Conservation (phyloP, 257 asterid genomes). For the Prunella vulgaris region DNA sequence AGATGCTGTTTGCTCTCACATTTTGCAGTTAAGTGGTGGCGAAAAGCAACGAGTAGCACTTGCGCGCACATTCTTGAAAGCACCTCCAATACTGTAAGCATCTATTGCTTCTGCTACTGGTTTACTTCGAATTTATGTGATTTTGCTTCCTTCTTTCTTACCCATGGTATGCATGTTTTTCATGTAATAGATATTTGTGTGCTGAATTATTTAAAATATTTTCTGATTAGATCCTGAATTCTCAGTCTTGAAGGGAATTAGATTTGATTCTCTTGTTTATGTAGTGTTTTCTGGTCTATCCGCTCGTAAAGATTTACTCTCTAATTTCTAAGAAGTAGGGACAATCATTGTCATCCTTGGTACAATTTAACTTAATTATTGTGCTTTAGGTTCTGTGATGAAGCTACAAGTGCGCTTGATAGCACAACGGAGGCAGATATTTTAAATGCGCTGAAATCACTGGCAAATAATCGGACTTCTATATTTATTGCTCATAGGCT, state of each 20-base stretch:
- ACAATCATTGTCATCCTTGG: not conserved
- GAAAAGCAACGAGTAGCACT: constrained; percentile 98
- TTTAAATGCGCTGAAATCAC: constrained; percentile 69
- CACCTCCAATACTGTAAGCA: constrained; percentile 84
- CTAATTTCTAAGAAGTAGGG: not conserved
- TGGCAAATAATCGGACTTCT: constrained; percentile 77
- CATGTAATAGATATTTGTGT: not conserved
- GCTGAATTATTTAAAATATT: not conserved
- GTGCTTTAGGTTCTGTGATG: constrained; percentile 83
- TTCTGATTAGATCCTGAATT: not conserved
- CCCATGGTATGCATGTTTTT: not conserved
- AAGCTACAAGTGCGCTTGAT: constrained; percentile 99
- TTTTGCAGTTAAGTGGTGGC: constrained; percentile 94
- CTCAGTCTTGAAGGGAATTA: constrained; percentile 4
- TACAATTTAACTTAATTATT: not conserved
- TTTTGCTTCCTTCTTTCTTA: not conserved
- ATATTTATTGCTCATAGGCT: constrained; percentile 93
- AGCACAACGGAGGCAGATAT: constrained; percentile 98
- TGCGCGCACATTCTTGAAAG: constrained; percentile 96
- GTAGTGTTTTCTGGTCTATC: constrained; percentile 2
- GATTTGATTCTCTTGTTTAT: constrained; percentile 8
- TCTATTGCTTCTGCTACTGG: constrained; percentile 2
- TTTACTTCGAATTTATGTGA: not conserved
- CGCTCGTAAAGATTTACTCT: not conserved
- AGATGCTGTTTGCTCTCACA: constrained; percentile 16